Conservation (phyloP, 768 basidiomycete genomes). For the Paxillus rubicundulus region DNA sequence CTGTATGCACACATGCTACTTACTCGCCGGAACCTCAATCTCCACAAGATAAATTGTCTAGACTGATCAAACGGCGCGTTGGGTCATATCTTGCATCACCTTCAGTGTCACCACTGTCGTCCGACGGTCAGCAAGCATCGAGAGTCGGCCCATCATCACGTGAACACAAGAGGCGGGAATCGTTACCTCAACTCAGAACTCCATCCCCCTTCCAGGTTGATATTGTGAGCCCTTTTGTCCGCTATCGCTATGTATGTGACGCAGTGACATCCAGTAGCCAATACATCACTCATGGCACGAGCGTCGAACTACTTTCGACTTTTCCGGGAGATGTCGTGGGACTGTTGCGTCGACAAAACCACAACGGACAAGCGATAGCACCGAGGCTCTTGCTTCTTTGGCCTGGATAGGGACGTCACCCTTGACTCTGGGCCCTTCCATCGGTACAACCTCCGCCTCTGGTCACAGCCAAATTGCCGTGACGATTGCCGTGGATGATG, state of each 20-base stretch:
- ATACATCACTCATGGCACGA: constrained; percentile 31
- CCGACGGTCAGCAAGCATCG: neutral
- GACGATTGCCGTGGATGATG: constrained; percentile 49
- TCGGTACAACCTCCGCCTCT: neutral
- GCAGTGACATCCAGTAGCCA: constrained; percentile 22
- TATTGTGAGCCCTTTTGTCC: constrained; percentile 18
- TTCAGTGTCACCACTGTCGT: neutral
- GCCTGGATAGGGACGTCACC: constrained; percentile 29
- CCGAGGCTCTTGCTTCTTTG: constrained; percentile 32
- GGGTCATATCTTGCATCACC: neutral
- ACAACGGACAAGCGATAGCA: constrained; percentile 14
- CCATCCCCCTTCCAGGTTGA: constrained; percentile 27
- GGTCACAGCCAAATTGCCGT: constrained; percentile 21
- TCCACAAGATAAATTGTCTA: constrained; percentile 1
- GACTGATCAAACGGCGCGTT: constrained; percentile 4
- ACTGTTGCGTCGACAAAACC: neutral
- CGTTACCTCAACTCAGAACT: constrained; percentile 22
- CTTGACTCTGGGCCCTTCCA: neutral
- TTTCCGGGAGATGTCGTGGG: neutral
- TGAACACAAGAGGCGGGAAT: neutral
- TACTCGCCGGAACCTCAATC: neutral
- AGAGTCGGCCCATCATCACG: neutral
- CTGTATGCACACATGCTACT: neutral
- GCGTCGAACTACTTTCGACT: constrained; percentile 19
- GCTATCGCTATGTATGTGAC: neutral